These are phyloP conservation scores for Neoboletus brunneissimus DNA, from an alignment of 768 basidiomycete genomes.

Conservation along the genomic window DNA sequence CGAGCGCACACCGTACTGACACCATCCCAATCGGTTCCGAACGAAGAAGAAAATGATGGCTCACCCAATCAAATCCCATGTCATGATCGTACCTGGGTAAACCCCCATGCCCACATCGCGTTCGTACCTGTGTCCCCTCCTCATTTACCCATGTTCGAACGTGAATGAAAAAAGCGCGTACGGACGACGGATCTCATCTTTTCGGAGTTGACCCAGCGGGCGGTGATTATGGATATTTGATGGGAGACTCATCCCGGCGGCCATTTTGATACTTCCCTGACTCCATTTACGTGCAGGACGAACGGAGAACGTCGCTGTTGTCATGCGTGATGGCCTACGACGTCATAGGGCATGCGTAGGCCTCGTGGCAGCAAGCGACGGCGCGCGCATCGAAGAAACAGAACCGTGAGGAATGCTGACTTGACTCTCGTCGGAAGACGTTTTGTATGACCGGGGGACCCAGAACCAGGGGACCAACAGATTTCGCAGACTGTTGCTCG, in stretches of 20 bases:
- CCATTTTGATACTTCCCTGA: constrained; percentile 5
- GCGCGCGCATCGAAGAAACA: constrained; percentile 1
- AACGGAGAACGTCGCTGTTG: constrained; percentile 1
- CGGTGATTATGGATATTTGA: constrained; percentile 14
- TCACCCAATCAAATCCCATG: constrained; percentile 3
- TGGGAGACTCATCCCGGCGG: constrained; percentile 3
- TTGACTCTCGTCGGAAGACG: neutral
- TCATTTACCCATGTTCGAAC: neutral
- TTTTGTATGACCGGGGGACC: neutral
- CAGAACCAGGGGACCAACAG: neutral
- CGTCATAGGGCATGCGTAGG: constrained; percentile 24
- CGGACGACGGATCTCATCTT: constrained; percentile 4
- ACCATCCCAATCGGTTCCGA: constrained; percentile 14
- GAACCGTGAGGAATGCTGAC: neutral
- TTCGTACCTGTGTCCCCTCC: neutral
- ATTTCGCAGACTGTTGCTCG: neutral
- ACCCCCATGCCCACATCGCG: neutral
- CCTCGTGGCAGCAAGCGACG: constrained; percentile 18
- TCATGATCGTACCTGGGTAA: neutral
- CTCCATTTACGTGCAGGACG: constrained; percentile 23
- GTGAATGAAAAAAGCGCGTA: constrained; percentile 5
- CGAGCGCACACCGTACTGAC: neutral
- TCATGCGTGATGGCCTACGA: constrained; percentile 9
- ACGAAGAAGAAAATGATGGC: constrained; percentile 5
- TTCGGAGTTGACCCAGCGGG: neutral